Evolutionary conservation across 805 yeast species (phyloP), one percentile per base, ranked within the genome.

Genomic region (Maudiozyma pseudohumilis): DNA sequence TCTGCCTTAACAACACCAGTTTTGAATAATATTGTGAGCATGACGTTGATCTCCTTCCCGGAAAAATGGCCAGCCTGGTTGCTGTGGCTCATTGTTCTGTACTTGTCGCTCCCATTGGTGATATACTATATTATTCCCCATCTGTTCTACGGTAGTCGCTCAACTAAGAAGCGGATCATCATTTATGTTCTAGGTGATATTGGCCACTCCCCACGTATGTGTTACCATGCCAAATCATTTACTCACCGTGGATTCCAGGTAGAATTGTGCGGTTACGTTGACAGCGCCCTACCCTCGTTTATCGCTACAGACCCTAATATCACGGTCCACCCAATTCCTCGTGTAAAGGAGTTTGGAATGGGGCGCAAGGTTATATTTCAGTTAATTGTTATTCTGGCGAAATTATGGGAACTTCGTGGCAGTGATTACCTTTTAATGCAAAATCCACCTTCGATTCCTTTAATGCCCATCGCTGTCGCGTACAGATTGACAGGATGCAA

Each of bases 181-280:
- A 75, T 92, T 15, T 70, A 85, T 44, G 98, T 92, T 2, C 63
- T 92, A 15, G 98, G 98, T 2, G 97, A 89, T 54, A 55, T 92
- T 38, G 96, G 95, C 11, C 94, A 87, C 53, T 88, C 96, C 0
- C 98, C 98, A 6, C 68, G 98, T 42, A 92, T 89, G 82, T 72
- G 80, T 47, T 83, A 89, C 60, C 98, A 92, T 56, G 95, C 94
- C 0, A 62, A 68, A 40, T 80, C 89, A 38, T 77, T 92, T 48
- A 71, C 81, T n/a, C 51, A 59, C 1, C 59, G 64, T 13, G 92
- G 87, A 0, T 81, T 78, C 57, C 65, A 68, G 32, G 97, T 92
- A 4, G 84, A 80, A 40, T 58, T 92, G 24, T 82, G 94, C 56
- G 98, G 98, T 0, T 89, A 88, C 48, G 45, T 77, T 0, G 82